Evolutionary conservation across 495 filamentous ascomycete genomes (phyloP), one percentile per base, ranked within the genome.

Genomic region (Neurospora sublineolata): DNA sequence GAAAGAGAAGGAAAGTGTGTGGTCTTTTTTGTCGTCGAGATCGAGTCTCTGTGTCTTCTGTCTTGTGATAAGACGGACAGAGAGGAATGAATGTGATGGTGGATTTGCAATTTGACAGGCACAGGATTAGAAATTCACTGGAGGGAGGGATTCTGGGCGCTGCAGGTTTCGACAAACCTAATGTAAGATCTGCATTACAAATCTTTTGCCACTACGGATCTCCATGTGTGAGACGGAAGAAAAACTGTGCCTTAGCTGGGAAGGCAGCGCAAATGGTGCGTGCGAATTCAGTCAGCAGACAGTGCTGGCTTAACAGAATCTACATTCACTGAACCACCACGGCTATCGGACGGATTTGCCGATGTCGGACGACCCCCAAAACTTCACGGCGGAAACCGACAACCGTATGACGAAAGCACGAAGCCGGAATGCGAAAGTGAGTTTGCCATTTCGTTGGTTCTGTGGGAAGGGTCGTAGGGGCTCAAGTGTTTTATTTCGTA

Each of bases 101-200:
- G 23, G 68, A 23, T 70, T 64, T n/a, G 70, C 20, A 73, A 68
- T 70, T 37, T 69, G 73, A 39, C 74, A 60, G 27, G 27, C 14
- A 60, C 2, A 18, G 1, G 52, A 60, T 60, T 60, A 60, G 52
- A 60, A 60, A 60, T 60, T 33, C 12, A 60, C 12, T 60, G 23
- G 46, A 58, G 27, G 23, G 46, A 58, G 27, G 52, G 14, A 8
- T 14, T 30, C 23, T 16, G 52, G n/a, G 52, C 52, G 46, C 52
- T 33, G 52, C 52, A 60, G 52, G 67, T 68, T 69, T 33, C 70
- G 60, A 67, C 75, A 70, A 72, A n/a, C n/a, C n/a, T n/a, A n/a
- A 75, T 67, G 73, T 71, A 58, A 68, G 42, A 46, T 71, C 67
- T 64, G 73, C 67, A 78, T 75, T 76, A 75, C 75, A 74, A 76